Evolutionary conservation across 108 stramenopile species (phyloP), one percentile per base, ranked within the genome.

Genomic region (Aurantiochytrium sp.): DNA sequence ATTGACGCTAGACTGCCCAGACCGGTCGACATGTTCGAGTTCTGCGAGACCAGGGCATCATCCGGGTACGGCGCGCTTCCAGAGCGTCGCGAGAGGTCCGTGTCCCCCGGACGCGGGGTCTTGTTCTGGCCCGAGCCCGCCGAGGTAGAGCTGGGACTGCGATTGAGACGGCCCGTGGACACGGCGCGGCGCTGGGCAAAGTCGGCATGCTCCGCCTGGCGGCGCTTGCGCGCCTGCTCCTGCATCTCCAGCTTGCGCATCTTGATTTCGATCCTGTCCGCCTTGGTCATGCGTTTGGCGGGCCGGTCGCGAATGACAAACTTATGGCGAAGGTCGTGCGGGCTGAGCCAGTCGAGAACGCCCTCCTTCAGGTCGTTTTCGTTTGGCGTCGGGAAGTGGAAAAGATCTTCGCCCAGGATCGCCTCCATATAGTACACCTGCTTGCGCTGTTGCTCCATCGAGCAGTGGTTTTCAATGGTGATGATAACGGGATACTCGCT

Each of bases 391-490:
- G 73, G 73, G 45, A 81, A 81, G 19, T 30, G 73, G 12, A 48
- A 48, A 2, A 81, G 73, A 41, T 81, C 42, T 6, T 81, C 73
- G n/a, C 73, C 73, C 30, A 81, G 32, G 3, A 81, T 81, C 6
- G 42, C 34, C 69, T 86, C 30, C 41, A 91, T 24, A 39, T 90
- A 89, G 12, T 65, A 37, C 6, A 96, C 97, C 94, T 97, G 97
- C 81, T 55, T 90, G 90, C 88, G 52, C 91, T 99, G 98, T 86
- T 91, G 95, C 4, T 92, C 87, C 55, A 91, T 90, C 24, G 93
- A 91, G 92, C 98, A 99, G 90, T 99, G 97, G 92, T 98, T 98
- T 89, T 99, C 98, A 42, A 99, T 69, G 10, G 94, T 95, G 30
- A 99, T 88, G 68, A 99, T 97, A 69, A 99, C 95, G 4, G 98